Conservation (phyloP, 179 eudicot species). For the Corrigiola litoralis region DNA sequence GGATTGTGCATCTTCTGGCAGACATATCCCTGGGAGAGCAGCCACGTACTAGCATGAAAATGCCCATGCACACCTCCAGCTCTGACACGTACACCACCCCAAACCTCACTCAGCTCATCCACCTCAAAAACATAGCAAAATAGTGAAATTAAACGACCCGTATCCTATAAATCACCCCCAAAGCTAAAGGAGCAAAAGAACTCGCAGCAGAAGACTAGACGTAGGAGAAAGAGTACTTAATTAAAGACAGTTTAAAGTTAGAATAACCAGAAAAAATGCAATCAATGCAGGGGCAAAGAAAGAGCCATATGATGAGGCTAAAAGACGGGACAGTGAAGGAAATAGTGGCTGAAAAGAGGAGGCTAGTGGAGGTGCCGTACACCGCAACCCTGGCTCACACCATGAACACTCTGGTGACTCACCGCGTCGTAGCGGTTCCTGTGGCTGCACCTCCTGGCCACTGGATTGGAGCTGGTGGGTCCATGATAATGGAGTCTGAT, state of each 20-base stretch:
- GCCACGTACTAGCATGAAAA: neutral
- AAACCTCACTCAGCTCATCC: too few species aligned
- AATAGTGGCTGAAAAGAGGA: constrained; percentile 36
- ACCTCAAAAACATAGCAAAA: neutral
- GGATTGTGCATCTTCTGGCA: neutral
- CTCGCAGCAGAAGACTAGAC: neutral
- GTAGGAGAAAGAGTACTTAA: neutral
- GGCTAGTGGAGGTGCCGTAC: constrained; percentile 91
- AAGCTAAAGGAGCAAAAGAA: neutral
- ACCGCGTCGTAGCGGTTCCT: constrained; percentile 74
- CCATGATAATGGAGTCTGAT: constrained; percentile 87
- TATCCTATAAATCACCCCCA: neutral
- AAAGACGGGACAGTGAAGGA: constrained; percentile 54
- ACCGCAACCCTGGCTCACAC: constrained; percentile 75
- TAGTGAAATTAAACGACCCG: too few species aligned
- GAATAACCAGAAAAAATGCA: constrained; percentile 8
- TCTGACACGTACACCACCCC: neutral
- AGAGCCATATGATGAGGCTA: constrained; percentile 17
- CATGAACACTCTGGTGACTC: constrained; percentile 61
- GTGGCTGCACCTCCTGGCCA: constrained; percentile 98
- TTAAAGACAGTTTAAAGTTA: neutral
- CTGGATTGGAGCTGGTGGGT: constrained; percentile 95
- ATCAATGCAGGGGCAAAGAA: neutral
- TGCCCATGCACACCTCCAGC: neutral
- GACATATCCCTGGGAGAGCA: neutral